These are phyloP conservation scores for Colletotrichum camelliae DNA, from an alignment of 2,329 filamentous ascomycete genomes.

Conservation along the genomic window DNA sequence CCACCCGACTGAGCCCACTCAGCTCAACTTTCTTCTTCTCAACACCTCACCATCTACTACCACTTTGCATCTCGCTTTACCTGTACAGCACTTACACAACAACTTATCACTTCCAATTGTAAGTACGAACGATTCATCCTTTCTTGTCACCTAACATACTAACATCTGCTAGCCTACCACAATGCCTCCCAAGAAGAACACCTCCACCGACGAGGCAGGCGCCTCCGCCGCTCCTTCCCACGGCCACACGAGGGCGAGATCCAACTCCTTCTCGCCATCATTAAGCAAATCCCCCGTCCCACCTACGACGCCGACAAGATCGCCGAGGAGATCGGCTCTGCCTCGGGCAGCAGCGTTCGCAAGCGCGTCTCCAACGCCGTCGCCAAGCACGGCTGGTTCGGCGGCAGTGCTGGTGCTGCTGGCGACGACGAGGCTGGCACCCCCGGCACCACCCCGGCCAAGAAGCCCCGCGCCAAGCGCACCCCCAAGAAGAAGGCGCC, in stretches of 20 bases:
- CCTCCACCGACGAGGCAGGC: no score
- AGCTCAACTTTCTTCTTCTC: not conserved
- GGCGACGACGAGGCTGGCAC: not conserved
- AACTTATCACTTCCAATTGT: not conserved
- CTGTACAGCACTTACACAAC: not conserved
- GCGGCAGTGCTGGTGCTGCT: not conserved
- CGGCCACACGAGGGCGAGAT: no score
- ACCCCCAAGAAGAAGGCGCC: slow-evolving; percentile 11
- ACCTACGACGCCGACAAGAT: not conserved
- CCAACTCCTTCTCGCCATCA: no score
- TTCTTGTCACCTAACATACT: not conserved
- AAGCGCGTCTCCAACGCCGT: no score
- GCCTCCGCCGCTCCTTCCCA: no score
- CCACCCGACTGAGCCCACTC: rapidly evolving
- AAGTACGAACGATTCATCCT: not conserved
- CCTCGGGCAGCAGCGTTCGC: no score
- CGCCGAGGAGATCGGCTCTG: not conserved
- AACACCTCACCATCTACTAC: not conserved
- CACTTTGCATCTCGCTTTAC: not conserved
- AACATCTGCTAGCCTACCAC: not conserved
- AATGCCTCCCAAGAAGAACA: slow-evolving; percentile 7
- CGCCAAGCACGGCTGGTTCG: slow-evolving; percentile 1
- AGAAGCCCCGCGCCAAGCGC: not conserved
- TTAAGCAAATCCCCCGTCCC: not conserved
- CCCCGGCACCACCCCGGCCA: not conserved